Conservation (phyloP, 2,329 filamentous ascomycete species). For the Beauveria caledonica region DNA sequence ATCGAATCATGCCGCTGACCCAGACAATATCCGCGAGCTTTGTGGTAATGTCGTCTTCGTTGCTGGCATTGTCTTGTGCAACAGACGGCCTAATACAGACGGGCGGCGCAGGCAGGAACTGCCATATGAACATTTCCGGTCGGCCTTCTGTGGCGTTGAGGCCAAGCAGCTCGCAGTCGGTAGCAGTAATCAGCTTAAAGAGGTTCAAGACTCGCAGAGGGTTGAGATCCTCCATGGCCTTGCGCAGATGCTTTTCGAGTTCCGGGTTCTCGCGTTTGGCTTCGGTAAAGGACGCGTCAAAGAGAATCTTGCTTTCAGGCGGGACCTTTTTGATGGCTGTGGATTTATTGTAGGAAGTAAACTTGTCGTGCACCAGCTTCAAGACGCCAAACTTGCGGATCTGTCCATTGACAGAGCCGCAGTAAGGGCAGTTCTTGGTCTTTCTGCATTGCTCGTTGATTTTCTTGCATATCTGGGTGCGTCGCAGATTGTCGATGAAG, state of each 20-base stretch:
- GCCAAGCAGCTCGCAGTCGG: conserved; percentile 85
- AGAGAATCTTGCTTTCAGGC: conserved; percentile 72
- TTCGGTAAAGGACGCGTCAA: conserved; percentile 76
- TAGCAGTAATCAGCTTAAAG: conserved; percentile 77
- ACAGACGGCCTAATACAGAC: conserved; percentile 93
- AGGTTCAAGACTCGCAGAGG: conserved; percentile 82
- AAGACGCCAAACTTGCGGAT: conserved; percentile 89
- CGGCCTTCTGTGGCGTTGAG: conserved; percentile 79
- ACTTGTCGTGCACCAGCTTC: conserved; percentile 92
- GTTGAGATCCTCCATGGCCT: conserved; percentile 90
- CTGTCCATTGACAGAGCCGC: conserved; percentile 75
- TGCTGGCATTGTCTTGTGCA: conserved; percentile 84
- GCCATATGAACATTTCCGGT: conserved; percentile 97
- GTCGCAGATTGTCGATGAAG: conserved; percentile 77
- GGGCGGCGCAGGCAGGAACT: conserved; percentile 86
- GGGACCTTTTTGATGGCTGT: conserved; percentile 77
- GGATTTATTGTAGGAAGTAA: conserved; percentile 78
- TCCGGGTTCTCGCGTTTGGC: conserved; percentile 73
- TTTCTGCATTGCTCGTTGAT: conserved; percentile 89
- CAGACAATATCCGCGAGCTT: conserved; percentile 96
- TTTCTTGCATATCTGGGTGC: conserved; percentile 75
- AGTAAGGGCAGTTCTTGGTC: conserved; percentile 72
- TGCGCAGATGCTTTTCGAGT: conserved; percentile 82
- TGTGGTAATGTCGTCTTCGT: conserved; percentile 92
- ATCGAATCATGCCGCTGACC: conserved; percentile 78